Evolutionary conservation across 495 filamentous ascomycete species (phyloP).

Genomic region (Hyaloscypha finlandica): DNA sequence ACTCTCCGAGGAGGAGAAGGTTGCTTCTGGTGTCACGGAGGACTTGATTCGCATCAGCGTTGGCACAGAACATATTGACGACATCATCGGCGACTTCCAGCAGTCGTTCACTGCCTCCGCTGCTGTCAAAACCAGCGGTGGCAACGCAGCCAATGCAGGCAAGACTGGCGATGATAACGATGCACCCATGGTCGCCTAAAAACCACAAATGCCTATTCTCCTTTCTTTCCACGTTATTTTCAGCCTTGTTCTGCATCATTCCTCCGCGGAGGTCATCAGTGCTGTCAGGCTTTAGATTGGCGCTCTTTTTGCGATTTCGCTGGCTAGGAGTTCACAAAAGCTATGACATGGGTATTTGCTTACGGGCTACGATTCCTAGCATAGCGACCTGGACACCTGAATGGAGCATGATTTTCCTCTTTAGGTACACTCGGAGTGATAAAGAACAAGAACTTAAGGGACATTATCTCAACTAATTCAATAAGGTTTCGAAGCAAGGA

Average conservation of each 20-base stretch:
- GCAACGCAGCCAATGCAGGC: constrained; percentile 22
- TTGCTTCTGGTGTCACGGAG: constrained; percentile 78
- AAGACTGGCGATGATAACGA: constrained; percentile 24
- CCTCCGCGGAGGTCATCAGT: neutral
- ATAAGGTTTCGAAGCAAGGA: no score
- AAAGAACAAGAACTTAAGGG: neutral
- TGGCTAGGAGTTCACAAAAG: neutral
- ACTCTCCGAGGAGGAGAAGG: constrained; percentile 78
- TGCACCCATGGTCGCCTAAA: constrained; percentile 31
- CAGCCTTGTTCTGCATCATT: neutral
- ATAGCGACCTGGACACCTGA: neutral
- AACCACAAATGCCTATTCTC: neutral
- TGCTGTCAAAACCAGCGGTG: constrained; percentile 31
- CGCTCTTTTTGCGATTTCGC: neutral
- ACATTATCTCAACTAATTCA: no score
- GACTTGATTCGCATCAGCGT: constrained; percentile 97
- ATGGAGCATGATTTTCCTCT: neutral
- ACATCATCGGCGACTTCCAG: constrained; percentile 95
- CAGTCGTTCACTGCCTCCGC: constrained; percentile 74
- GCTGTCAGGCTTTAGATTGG: neutral
- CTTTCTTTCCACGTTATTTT: neutral
- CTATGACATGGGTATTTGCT: neutral
- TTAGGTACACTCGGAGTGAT: neutral
- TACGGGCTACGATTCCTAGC: neutral
- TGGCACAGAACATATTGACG: constrained; percentile 96